These are phyloP conservation scores for Penicillium antarcticum DNA, from an alignment of 495 filamentous ascomycete genomes.

Conservation along the genomic window DNA sequence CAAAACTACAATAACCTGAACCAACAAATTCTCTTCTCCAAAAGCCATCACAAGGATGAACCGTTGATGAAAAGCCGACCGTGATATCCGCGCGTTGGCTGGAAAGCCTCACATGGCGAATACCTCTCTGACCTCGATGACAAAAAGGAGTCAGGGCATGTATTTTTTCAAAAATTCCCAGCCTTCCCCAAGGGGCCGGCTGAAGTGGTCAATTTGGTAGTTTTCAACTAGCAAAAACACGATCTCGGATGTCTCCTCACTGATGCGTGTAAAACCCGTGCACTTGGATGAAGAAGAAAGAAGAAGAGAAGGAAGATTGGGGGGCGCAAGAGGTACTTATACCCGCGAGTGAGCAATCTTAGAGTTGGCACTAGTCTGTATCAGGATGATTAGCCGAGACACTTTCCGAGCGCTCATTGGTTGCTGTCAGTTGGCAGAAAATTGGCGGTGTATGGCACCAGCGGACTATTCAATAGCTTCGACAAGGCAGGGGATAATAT, in stretches of 20 bases:
- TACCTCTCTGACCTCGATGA: slow-evolving; percentile 14
- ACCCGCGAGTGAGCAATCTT: not conserved
- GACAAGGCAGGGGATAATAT: too few relatives aligned
- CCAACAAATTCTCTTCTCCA: slow-evolving; percentile 51
- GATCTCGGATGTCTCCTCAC: slow-evolving; percentile 57
- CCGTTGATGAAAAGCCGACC: slow-evolving; percentile 48
- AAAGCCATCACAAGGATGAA: slow-evolving; percentile 39
- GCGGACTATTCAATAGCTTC: too few relatives aligned
- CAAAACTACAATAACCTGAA: too few relatives aligned
- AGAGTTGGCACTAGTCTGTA: slow-evolving; percentile 27
- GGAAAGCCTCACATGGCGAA: slow-evolving; percentile 4
- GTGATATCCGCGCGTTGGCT: slow-evolving; percentile 6
- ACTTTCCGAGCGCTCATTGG: too few relatives aligned
- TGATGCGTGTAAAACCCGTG: slow-evolving; percentile 55
- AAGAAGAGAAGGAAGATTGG: slow-evolving; percentile 26
- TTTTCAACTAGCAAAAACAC: slow-evolving; percentile 62
- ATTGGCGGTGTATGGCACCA: too few relatives aligned
- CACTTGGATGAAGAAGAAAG: slow-evolving; percentile 50
- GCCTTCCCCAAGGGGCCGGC: slow-evolving; percentile 39
- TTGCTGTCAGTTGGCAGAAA: too few relatives aligned
- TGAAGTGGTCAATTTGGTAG: slow-evolving; percentile 50
- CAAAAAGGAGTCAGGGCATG: slow-evolving; percentile 25
- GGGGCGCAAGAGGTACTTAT: slow-evolving; percentile 18
- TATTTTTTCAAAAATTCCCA: slow-evolving; percentile 50
- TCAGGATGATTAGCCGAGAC: too few relatives aligned